Percentiles rank a stretch among this genome's conserved stretches.
These are phyloP conservation scores for Teratosphaeria viscida DNA, from an alignment of 2,329 filamentous ascomycete genomes.

Conservation along the genomic window DNA sequence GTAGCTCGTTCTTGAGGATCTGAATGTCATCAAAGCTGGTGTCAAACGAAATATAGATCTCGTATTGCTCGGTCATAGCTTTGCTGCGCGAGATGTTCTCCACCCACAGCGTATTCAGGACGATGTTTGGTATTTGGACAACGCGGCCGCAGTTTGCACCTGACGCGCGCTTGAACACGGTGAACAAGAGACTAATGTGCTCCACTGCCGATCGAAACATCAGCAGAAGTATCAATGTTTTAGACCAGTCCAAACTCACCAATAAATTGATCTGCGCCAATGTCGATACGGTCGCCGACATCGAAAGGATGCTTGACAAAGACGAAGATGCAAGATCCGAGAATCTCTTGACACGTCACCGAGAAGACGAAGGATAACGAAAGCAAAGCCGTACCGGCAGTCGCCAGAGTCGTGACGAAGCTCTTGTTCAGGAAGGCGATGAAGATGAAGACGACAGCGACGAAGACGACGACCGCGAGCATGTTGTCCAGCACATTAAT, in stretches of 20 bases:
- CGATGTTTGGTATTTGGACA: conserved; percentile 77
- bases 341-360: conserved; percentile 81
- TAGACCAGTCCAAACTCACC: neutral
- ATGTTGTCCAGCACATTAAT: conserved; percentile 84
- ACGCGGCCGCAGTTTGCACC: conserved; percentile 56
- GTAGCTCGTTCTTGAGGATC: conserved; percentile 72
- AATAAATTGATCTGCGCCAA: conserved; percentile 52
- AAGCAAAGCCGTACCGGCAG: conserved; percentile 80
- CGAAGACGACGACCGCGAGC: conserved; percentile 66
- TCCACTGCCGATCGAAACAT: conserved; percentile 52
- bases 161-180: conserved; percentile 75
- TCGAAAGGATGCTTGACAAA: conserved; percentile 99
- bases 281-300: conserved; percentile 86
- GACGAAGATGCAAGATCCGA: conserved; percentile 97
- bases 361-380: conserved; percentile 97
- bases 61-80: conserved; percentile 78
- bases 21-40: conserved; percentile 86
- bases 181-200: conserved; percentile 88
- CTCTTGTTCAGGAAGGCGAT: conserved; percentile 81
- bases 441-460: conserved; percentile 54
- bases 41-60: conserved; percentile 71
- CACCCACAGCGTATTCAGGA: conserved; percentile 85
- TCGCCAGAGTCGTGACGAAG: conserved; percentile 76
- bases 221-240: neutral
- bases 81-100: conserved; percentile 88